Percentiles rank a stretch among this genome's conserved stretches.
Conservation (phyloP, 2,329 filamentous ascomycete species). For the Domatiomyces catenatus region DNA sequence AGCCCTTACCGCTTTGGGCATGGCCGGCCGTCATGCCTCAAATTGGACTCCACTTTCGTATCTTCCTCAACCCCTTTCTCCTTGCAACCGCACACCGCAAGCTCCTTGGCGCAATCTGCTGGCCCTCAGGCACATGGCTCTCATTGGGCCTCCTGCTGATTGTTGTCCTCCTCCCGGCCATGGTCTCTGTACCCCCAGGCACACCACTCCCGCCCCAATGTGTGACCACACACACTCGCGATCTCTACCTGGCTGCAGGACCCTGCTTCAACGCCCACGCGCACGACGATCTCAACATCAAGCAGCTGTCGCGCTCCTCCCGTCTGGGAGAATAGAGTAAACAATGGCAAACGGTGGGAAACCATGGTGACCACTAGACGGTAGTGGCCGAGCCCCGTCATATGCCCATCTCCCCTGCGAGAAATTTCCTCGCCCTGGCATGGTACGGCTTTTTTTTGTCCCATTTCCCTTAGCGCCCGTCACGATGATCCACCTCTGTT, state of each 20-base stretch:
- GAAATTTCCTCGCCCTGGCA: neutral
- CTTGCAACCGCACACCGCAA: neutral
- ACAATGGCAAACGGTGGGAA: neutral
- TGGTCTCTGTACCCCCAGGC: too few relatives aligned
- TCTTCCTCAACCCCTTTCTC: neutral
- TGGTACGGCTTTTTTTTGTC: conserved; percentile 1
- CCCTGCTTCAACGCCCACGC: too few relatives aligned
- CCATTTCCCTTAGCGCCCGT: conserved; percentile 11
- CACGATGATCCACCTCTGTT: conserved; percentile 3
- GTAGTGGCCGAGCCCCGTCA: neutral
- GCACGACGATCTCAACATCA: too few relatives aligned
- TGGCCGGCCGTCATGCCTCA: neutral
- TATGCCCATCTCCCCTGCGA: neutral
- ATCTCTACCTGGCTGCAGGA: too few relatives aligned
- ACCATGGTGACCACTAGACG: neutral
- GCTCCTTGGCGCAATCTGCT: neutral
- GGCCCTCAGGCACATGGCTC: neutral
- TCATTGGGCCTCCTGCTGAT: neutral
- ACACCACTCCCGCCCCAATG: too few relatives aligned
- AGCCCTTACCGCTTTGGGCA: neutral
- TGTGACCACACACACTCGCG: too few relatives aligned
- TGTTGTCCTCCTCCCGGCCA: neutral
- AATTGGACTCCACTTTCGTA: neutral
- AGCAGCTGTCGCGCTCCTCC: too few relatives aligned
- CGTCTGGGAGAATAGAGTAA: too few relatives aligned